A percentile compares a stretch with the other conserved stretches of the same genome.
These are phyloP conservation scores for Xylaria sp. DNA, from an alignment of 2,329 filamentous ascomycete species.

Conservation along the genomic window DNA sequence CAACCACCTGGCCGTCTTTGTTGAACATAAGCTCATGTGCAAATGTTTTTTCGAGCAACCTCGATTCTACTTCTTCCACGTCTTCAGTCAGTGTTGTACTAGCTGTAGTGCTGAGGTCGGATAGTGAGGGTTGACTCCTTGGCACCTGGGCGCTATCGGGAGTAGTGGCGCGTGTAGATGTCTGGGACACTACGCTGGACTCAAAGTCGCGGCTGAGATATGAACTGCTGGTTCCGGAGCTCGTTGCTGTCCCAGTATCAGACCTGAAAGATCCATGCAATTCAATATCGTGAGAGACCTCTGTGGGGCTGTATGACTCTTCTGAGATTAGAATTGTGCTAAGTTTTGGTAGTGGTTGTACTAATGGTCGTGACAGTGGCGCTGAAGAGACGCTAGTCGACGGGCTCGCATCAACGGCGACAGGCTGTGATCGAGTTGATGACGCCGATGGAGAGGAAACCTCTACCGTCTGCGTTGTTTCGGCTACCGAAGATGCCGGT, in stretches of 20 bases:
- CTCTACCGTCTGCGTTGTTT: slow-evolving; percentile 40
- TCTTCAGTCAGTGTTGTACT: slow-evolving; percentile 79
- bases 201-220: slow-evolving; percentile 85
- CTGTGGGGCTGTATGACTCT: slow-evolving; percentile 63
- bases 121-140: slow-evolving; percentile 70
- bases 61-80: slow-evolving; percentile 80
- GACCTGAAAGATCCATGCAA: slow-evolving; percentile 65
- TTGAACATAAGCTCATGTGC: slow-evolving; percentile 93
- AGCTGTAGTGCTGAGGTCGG: slow-evolving; percentile 74
- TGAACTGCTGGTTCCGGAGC: slow-evolving; percentile 81
- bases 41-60: slow-evolving; percentile 90
- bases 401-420: slow-evolving; percentile 54
- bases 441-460: slow-evolving; percentile 52
- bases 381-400: slow-evolving; percentile 59
- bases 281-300: slow-evolving; percentile 61
- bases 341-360: slow-evolving; percentile 69
- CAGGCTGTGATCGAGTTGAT: slow-evolving; percentile 55
- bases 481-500: slow-evolving; percentile 40
- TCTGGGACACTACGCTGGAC: slow-evolving; percentile 80
- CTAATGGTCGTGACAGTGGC: slow-evolving; percentile 59
- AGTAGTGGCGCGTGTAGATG: slow-evolving; percentile 88
- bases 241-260: slow-evolving; percentile 79
- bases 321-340: slow-evolving; percentile 61
- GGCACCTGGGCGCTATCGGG: slow-evolving; percentile 72
- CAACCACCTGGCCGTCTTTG: slow-evolving; percentile 94